These are phyloP conservation scores for Hylodesmum podocarpum DNA, from an alignment of 306 rosid species.

Conservation along the genomic window DNA sequence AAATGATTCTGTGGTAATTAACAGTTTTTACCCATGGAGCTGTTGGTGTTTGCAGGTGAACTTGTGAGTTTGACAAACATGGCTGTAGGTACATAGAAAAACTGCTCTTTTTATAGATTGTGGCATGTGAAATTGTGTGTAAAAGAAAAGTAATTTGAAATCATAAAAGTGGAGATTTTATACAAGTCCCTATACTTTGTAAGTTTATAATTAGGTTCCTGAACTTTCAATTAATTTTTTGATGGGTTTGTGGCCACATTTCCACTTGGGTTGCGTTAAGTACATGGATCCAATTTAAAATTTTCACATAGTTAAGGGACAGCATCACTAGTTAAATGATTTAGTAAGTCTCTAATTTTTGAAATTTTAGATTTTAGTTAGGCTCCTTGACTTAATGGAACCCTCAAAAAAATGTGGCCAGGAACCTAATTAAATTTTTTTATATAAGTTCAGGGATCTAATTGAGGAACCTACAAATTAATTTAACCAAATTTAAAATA, in stretches of 20 bases:
- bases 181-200: neutral
- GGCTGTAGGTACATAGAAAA: constrained; percentile 5
- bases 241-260: neutral
- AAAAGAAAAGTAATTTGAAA: neutral
- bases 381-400: neutral
- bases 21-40: neutral
- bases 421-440: neutral
- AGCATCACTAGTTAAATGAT: neutral
- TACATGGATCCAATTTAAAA: neutral
- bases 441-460: neutral
- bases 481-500: neutral
- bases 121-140: neutral
- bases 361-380: neutral
- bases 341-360: neutral
- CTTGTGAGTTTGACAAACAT: neutral
- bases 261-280: neutral
- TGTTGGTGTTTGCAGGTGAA: neutral
- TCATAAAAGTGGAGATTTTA: neutral
- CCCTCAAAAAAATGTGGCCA: neutral
- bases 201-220: neutral
- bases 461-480: neutral
- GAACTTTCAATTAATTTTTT: neutral
- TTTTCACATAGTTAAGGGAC: neutral
- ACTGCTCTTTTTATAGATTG: neutral
- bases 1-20: neutral